phyloP scores from a whole-genome alignment of 2,329 filamentous ascomycete genomes.

The Stemphylium beticola region DNA sequence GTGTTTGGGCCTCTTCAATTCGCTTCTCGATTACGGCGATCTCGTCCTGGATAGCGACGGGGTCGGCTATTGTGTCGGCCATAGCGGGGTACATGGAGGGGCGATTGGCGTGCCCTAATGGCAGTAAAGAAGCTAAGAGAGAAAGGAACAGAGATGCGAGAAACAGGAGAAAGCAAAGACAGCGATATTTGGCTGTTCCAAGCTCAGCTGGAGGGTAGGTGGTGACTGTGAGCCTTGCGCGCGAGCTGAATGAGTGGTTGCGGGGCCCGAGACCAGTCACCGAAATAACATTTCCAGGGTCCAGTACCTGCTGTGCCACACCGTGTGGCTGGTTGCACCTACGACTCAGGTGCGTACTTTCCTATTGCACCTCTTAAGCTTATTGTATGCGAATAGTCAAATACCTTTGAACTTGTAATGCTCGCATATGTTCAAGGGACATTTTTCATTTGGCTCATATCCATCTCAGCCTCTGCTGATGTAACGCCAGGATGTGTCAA shows the following conservation, averaged over 20 bases:
- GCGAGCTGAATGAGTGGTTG: conserved; percentile 27
- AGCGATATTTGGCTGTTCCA: conserved; percentile 2
- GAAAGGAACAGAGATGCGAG: not conserved
- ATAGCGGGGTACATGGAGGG: conserved; percentile 40
- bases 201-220: conserved; percentile 14
- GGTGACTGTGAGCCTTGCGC: conserved; percentile 14
- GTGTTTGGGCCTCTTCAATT: conserved; percentile 37
- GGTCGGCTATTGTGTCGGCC: conserved; percentile 41
- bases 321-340: conserved; percentile 6
- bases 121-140: not conserved
- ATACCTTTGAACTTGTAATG: too few species aligned
- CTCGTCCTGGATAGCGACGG: conserved; percentile 39
- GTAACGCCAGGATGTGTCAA: too few species aligned
- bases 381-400: too few species aligned
- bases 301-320: conserved; percentile 12
- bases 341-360: not conserved
- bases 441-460: too few species aligned
- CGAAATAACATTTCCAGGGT: conserved; percentile 17
- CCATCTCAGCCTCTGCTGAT: too few species aligned
- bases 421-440: too few species aligned
- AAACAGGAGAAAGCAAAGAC: not conserved
- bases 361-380: not conserved
- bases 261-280: conserved; percentile 18
- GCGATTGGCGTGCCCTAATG: conserved; percentile 22
- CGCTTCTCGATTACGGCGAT: conserved; percentile 44